A percentile compares a stretch with the other conserved stretches of the same genome.
phyloP scores from a whole-genome alignment of 2,329 filamentous ascomycete species.

The Pyrenochaeta sp. region DNA sequence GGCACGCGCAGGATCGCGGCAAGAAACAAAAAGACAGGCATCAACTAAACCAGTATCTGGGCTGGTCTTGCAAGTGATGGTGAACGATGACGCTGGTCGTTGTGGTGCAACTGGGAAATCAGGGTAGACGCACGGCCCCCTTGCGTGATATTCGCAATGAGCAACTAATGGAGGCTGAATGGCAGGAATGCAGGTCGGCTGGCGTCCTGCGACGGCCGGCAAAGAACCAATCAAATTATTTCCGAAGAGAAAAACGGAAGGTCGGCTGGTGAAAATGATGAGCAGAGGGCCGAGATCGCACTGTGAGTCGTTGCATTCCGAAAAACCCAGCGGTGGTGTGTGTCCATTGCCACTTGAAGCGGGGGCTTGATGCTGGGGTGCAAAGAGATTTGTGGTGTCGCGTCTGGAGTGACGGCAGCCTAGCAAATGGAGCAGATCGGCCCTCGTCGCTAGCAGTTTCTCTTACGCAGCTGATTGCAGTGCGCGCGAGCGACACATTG shows the following conservation, averaged over 20 bases:
- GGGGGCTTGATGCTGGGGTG: conserved; percentile 36
- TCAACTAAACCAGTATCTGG: conserved; percentile 9
- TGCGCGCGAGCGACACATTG: conserved; percentile 22
- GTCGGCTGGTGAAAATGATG: conserved; percentile 9
- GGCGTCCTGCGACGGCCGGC: conserved; percentile 13
- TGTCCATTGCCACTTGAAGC: conserved; percentile 28
- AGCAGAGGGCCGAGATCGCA: conserved; percentile 21
- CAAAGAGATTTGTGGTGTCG: conserved; percentile 18
- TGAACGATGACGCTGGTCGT: not conserved
- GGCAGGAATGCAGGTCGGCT: not conserved
- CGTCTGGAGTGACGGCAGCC: conserved; percentile 7
- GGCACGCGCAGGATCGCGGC: conserved; percentile 4
- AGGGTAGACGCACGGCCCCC: not conserved
- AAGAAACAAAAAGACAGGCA: conserved; percentile 1
- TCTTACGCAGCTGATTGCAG: conserved; percentile 34
- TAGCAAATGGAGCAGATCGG: conserved; percentile 17
- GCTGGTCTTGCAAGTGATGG: not conserved
- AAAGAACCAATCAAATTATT: conserved; percentile 19
- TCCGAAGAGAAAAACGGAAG: conserved; percentile 1
- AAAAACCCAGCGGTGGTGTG: conserved; percentile 31
- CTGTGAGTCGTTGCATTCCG: conserved; percentile 32
- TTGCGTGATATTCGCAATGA: conserved; percentile 6
- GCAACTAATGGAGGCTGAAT: not conserved
- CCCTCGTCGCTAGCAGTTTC: conserved; percentile 15
- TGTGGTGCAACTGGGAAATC: conserved; percentile 1